Evolutionary conservation across 139 green algal genomes (phyloP).

Genomic region (Tetraselmis chui): DNA sequence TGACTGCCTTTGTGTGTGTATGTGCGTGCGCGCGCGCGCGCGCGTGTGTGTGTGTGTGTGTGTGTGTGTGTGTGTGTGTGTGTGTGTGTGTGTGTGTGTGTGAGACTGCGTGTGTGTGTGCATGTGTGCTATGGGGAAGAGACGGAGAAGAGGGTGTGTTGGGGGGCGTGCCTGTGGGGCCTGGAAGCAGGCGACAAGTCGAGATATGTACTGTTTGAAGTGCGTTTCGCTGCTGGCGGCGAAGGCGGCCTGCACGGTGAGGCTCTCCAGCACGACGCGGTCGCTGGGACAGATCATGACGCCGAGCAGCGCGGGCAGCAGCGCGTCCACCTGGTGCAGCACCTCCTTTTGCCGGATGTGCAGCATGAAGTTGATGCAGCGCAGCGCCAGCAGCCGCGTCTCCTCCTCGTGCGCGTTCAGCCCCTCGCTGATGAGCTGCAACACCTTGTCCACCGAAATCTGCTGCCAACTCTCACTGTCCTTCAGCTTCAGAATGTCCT

Average conservation of each 20-base stretch:
- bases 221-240: background rate
- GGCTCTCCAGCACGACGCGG: conserved; percentile 44
- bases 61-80: too few relatives aligned
- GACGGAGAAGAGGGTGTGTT: too few relatives aligned
- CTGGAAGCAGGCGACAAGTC: background rate
- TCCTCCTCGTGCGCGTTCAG: conserved; percentile 38
- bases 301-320: conserved; percentile 65
- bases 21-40: too few relatives aligned
- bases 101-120: too few relatives aligned
- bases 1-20: too few relatives aligned
- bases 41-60: too few relatives aligned
- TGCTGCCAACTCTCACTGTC: conserved; percentile 23
- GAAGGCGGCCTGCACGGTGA: conserved; percentile 26
- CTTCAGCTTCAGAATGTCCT: conserved; percentile 42
- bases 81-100: too few relatives aligned
- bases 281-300: conserved; percentile 43
- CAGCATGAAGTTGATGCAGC: conserved; percentile 60
- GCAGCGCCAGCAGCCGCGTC: conserved; percentile 71
- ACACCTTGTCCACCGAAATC: background rate
- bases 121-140: too few relatives aligned
- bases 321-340: conserved; percentile 40
- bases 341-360: conserved; percentile 25
- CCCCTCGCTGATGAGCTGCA: background rate
- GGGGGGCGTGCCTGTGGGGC: background rate
- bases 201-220: background rate